phyloP scores from a whole-genome alignment of 2,329 filamentous ascomycete genomes.

The Sarocladium strictum region DNA sequence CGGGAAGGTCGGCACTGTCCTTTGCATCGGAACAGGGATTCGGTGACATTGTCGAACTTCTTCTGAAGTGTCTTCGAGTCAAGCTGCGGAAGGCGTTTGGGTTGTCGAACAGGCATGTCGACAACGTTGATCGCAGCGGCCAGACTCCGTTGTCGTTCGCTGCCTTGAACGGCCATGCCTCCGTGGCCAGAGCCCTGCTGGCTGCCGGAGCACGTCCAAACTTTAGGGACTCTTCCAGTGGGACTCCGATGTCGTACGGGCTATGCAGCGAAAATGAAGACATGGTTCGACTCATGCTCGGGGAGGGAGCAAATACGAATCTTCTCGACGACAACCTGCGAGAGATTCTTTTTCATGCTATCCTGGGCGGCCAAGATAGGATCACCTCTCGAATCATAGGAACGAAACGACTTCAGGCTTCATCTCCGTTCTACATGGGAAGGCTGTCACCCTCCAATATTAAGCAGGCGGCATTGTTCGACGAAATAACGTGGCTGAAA shows the following conservation, averaged over 20 bases:
- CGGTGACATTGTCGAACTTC: conserved; percentile 1
- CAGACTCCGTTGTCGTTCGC: neutral
- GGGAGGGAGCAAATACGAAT: neutral
- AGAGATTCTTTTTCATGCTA: neutral
- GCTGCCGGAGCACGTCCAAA: neutral
- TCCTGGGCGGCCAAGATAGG: neutral
- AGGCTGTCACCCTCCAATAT: neutral
- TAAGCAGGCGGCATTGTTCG: too few species aligned
- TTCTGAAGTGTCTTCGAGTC: neutral
- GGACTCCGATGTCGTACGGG: neutral
- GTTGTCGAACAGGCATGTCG: neutral
- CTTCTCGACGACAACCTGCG: neutral
- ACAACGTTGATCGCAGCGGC: neutral
- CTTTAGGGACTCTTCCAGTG: neutral
- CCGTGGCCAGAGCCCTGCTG: neutral
- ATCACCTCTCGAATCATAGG: neutral
- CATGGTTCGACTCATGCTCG: neutral
- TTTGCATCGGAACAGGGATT: conserved; percentile 6
- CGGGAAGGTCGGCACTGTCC: neutral
- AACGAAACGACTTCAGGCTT: neutral
- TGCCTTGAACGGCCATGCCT: neutral
- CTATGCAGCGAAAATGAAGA: neutral
- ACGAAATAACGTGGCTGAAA: too few species aligned
- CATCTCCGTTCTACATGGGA: too few species aligned
- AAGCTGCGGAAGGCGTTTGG: neutral